phyloP scores from a whole-genome alignment of 2,329 filamentous ascomycete genomes.

The Diplodia seriata region DNA sequence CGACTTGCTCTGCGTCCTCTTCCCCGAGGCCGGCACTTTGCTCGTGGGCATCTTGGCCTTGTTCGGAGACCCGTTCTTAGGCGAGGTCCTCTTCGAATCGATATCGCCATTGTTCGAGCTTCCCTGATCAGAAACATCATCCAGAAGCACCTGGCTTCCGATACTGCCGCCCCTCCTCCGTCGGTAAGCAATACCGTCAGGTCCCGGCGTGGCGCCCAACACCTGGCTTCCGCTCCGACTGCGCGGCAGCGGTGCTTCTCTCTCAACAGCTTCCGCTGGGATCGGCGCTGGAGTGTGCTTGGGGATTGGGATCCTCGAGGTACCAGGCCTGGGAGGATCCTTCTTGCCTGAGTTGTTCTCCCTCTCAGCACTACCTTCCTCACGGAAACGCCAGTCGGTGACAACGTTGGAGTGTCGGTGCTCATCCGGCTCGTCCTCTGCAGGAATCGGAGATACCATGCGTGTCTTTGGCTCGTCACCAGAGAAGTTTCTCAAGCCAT shows the following conservation, averaged over 20 bases:
- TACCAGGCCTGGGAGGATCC: constrained; percentile 54
- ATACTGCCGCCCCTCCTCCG: constrained; percentile 75
- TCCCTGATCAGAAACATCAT: constrained; percentile 51
- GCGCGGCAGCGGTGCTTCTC: constrained; percentile 72
- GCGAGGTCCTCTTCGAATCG: constrained; percentile 13
- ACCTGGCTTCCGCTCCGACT: constrained; percentile 59
- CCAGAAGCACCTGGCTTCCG: constrained; percentile 60
- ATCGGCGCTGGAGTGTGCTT: constrained; percentile 81
- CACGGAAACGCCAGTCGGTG: constrained; percentile 78
- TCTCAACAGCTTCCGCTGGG: constrained; percentile 72
- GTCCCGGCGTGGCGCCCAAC: constrained; percentile 10
- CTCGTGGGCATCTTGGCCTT: constrained; percentile 52
- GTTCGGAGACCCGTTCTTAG: constrained; percentile 41
- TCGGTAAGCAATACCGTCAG: constrained; percentile 9
- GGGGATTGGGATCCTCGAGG: constrained; percentile 85
- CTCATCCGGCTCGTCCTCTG: constrained; percentile 50
- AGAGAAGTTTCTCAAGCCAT: constrained; percentile 34
- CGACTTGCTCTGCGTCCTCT: constrained; percentile 43
- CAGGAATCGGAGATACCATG: constrained; percentile 49
- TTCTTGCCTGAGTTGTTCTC: constrained; percentile 43
- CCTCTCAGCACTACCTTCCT: constrained; percentile 71
- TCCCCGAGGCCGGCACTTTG: constrained; percentile 44
- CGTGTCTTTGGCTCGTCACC: constrained; percentile 39
- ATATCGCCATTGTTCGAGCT: constrained; percentile 26
- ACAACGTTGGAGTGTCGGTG: constrained; percentile 51